Evolutionary conservation across 495 filamentous ascomycete species (phyloP).

Genomic region (Pyronema domesticum): DNA sequence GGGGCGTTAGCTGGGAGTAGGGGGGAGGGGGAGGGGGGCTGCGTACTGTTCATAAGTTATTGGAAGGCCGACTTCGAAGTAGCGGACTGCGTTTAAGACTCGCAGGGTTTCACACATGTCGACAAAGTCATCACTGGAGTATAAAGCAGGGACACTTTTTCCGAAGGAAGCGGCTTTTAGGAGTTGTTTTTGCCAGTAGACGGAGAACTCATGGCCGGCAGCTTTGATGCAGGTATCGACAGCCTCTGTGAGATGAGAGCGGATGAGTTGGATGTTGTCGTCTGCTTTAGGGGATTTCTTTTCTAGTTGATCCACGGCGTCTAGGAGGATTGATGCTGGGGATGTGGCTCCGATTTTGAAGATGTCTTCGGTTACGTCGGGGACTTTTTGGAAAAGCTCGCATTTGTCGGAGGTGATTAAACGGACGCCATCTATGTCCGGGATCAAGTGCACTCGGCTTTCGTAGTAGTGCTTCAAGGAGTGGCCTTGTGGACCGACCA

Average conservation of each 20-base stretch:
- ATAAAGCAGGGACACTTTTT: conserved; percentile 89
- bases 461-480: conserved; percentile 79
- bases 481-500: conserved; percentile 69
- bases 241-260: conserved; percentile 67
- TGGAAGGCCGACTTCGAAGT: conserved; percentile 76
- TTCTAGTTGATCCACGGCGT: conserved; percentile 81
- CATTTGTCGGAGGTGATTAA: conserved; percentile 80
- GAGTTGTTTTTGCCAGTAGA: conserved; percentile 85
- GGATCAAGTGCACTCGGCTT: conserved; percentile 69
- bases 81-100: conserved; percentile 78
- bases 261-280: conserved; percentile 88
- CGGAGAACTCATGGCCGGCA: conserved; percentile 75
- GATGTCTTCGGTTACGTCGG: conserved; percentile 73
- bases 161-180: conserved; percentile 91
- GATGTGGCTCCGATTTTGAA: conserved; percentile 75
- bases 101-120: conserved; percentile 92
- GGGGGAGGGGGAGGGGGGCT: not conserved
- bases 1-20: not conserved
- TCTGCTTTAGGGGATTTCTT: conserved; percentile 92
- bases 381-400: conserved; percentile 87
- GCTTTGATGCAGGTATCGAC: conserved; percentile 84
- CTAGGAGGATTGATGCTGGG: conserved; percentile 73
- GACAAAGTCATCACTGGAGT: conserved; percentile 94
- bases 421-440: conserved; percentile 75
- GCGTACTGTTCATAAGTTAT: conserved; percentile 76